These are phyloP conservation scores for Pestalotiopsis sp. DNA, from an alignment of 2,329 filamentous ascomycete species.

Conservation along the genomic window DNA sequence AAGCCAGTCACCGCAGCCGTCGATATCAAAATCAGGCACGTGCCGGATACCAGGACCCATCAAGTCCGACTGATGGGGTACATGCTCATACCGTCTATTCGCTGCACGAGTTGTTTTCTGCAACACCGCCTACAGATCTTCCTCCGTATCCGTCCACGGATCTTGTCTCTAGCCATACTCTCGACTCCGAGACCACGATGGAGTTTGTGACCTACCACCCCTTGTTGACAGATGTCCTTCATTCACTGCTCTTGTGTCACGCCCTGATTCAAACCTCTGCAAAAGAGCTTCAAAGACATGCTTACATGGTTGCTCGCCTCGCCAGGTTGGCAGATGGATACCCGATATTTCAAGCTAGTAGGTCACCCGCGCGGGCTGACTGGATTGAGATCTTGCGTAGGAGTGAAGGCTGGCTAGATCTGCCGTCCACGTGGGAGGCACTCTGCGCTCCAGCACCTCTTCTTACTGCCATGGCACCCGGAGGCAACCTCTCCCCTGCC, in stretches of 20 bases:
- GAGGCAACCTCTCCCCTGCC: conserved; percentile 26
- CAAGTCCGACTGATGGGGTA: conserved; percentile 24
- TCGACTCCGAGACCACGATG: conserved; percentile 36
- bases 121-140: conserved; percentile 66
- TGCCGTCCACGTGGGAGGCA: conserved; percentile 68
- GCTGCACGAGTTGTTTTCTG: conserved; percentile 69
- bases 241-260: conserved; percentile 78
- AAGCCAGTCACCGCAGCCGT: conserved; percentile 41
- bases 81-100: conserved; percentile 43
- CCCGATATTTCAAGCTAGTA: conserved; percentile 75
- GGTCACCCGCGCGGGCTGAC: conserved; percentile 73
- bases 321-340: conserved; percentile 76
- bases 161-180: conserved; percentile 28
- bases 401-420: conserved; percentile 69
- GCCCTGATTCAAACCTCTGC: conserved; percentile 77
- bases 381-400: conserved; percentile 77
- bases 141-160: conserved; percentile 65
- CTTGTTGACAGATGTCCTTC: conserved; percentile 75
- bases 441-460: conserved; percentile 67
- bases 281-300: conserved; percentile 78
- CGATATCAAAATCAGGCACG: conserved; percentile 32
- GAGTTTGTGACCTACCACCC: conserved; percentile 82
- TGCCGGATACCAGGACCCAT: conserved; percentile 47
- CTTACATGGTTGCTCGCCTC: conserved; percentile 79
- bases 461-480: conserved; percentile 32